phyloP scores from a whole-genome alignment of 345 rosid genomes.

The Salix purpurea region DNA sequence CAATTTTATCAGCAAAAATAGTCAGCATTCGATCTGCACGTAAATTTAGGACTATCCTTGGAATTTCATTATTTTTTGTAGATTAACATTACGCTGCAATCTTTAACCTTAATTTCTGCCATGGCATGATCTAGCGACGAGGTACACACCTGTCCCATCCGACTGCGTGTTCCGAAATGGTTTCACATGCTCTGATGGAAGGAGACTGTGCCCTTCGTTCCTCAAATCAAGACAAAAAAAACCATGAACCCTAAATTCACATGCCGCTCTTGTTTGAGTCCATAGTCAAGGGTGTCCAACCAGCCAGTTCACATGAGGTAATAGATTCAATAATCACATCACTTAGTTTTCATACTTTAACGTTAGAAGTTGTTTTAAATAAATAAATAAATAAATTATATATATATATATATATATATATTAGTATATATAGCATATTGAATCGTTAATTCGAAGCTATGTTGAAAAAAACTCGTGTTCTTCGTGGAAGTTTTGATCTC shows the following conservation, averaged over 20 bases:
- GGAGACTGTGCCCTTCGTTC: background rate
- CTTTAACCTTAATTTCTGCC: background rate
- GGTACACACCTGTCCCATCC: background rate
- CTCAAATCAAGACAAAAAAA: background rate
- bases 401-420: no score
- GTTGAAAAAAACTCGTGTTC: no score
- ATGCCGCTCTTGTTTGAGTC: background rate
- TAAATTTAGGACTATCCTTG: background rate
- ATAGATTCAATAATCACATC: no score
- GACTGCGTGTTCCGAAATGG: background rate
- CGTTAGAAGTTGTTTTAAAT: no score
- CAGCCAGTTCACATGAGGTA: background rate
- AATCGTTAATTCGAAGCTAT: no score
- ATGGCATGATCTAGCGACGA: background rate
- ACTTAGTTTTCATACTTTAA: no score
- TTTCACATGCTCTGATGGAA: background rate
- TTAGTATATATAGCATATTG: no score
- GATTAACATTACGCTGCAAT: background rate
- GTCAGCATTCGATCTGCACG: background rate
- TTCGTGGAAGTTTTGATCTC: no score
- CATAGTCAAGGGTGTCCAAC: background rate
- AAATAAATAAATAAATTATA: no score
- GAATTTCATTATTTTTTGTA: background rate
- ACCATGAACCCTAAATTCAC: slow-evolving; percentile 7
- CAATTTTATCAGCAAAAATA: background rate